A percentile compares a stretch with the other conserved stretches of the same genome.
Conservation (phyloP, 257 asterid genomes). For the Leonotis leonurus region DNA sequence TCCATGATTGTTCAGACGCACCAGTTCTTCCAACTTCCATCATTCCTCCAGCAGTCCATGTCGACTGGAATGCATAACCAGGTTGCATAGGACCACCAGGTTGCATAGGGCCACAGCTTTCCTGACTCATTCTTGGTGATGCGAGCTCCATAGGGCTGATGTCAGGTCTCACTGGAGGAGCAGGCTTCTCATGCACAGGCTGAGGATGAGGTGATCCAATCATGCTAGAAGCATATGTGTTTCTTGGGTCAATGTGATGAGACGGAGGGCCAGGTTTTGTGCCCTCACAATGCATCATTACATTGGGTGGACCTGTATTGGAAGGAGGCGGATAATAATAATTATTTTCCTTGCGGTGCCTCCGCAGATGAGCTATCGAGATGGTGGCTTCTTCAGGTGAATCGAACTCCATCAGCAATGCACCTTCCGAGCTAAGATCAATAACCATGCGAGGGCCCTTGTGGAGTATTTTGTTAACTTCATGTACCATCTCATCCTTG, state of each 20-base stretch:
- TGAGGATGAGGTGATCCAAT: conserved; percentile 50
- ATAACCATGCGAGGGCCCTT: conserved; percentile 67
- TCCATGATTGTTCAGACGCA: conserved; percentile 34
- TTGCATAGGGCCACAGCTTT: conserved; percentile 44
- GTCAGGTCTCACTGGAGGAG: conserved; percentile 41
- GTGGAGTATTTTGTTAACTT: conserved; percentile 54
- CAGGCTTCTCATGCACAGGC: conserved; percentile 38
- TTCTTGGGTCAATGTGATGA: conserved; percentile 35
- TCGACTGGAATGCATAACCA: conserved; percentile 48
- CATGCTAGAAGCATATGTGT: conserved; percentile 33
- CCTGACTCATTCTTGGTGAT: conserved; percentile 68
- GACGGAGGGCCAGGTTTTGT: conserved; percentile 35
- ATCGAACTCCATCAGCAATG: conserved; percentile 69
- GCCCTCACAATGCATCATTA: conserved; percentile 36
- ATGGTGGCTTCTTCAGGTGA: conserved; percentile 83
- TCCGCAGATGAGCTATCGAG: conserved; percentile 58
- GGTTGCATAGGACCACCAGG: too few species aligned
- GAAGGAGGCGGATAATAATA: conserved; percentile 33
- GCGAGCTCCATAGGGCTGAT: conserved; percentile 43
- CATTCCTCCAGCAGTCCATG: conserved; percentile 52
- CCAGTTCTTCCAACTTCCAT: conserved; percentile 40
- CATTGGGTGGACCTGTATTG: conserved; percentile 33
- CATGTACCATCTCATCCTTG: conserved; percentile 76
- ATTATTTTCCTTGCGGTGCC: conserved; percentile 56
- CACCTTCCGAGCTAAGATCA: conserved; percentile 73